phyloP scores from a whole-genome alignment of 78 protist genomes.

The Capsaspora owczarzaki region DNA sequence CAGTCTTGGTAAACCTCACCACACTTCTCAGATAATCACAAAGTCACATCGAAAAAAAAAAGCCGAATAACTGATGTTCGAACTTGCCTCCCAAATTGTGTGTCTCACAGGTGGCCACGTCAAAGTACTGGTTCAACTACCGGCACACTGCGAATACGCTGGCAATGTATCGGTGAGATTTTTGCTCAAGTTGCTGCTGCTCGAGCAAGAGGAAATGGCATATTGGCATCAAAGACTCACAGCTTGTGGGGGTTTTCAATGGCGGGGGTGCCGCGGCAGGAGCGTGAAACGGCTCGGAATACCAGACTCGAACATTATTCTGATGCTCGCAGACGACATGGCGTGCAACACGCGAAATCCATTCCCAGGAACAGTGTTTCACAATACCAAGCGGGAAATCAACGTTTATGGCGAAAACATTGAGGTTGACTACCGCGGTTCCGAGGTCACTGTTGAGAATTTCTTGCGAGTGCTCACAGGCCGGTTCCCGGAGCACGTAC shows the following conservation, averaged over 20 bases:
- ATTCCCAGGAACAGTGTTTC: constrained; percentile 72
- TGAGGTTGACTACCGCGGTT: constrained; percentile 85
- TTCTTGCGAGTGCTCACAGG: constrained; percentile 82
- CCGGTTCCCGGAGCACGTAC: constrained; percentile 19
- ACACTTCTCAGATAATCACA: too few relatives aligned
- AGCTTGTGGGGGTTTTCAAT: background rate
- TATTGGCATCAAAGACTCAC: background rate
- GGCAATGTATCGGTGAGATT: constrained; percentile 58
- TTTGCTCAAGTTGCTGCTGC: background rate
- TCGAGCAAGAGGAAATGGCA: background rate
- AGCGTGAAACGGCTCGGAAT: constrained; percentile 83
- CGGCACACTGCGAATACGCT: constrained; percentile 87
- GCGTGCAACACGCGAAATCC: constrained; percentile 89
- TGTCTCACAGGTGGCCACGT: constrained; percentile 68
- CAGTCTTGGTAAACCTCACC: background rate
- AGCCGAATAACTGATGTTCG: background rate
- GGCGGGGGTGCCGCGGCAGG: background rate
- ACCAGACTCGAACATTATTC: constrained; percentile 79
- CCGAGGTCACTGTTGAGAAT: constrained; percentile 84
- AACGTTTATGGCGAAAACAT: constrained; percentile 77
- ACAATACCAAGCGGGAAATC: constrained; percentile 37
- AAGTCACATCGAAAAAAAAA: too few relatives aligned
- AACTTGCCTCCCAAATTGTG: background rate
- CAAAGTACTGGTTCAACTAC: constrained; percentile 94
- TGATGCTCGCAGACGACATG: constrained; percentile 90